Percentiles rank a stretch among this genome's conserved stretches.
Conservation (phyloP, 1,284 basidiomycete genomes). For the Fomitopsis palustris region DNA sequence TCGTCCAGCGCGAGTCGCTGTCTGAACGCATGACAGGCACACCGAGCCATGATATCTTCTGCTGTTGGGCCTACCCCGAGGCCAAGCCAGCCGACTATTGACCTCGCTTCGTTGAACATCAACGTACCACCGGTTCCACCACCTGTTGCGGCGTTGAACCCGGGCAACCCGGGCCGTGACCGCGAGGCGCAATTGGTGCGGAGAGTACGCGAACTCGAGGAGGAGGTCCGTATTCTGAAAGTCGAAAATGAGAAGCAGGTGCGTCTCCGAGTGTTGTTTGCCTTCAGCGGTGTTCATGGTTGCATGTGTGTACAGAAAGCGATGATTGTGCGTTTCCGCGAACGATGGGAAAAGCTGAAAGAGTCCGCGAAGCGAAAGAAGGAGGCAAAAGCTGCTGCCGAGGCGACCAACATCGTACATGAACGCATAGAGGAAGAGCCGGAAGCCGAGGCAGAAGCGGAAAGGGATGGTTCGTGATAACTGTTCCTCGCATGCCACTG, state of each 20-base stretch:
- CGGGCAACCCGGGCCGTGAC: conserved; percentile 42
- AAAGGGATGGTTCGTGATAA: conserved; percentile 20
- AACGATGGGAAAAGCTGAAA: conserved; percentile 86
- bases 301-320: conserved; percentile 52
- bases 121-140: conserved; percentile 46
- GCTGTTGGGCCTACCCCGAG: conserved; percentile 37
- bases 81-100: conserved; percentile 38
- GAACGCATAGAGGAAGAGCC: conserved; percentile 77
- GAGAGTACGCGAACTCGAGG: conserved; percentile 74
- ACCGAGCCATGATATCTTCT: conserved; percentile 71
- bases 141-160: conserved; percentile 47
- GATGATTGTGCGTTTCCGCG: conserved; percentile 81
- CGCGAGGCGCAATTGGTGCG: conserved; percentile 67
- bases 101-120: conserved; percentile 52
- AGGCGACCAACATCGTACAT: conserved; percentile 42
- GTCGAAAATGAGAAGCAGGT: conserved; percentile 85
- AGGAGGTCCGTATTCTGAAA: conserved; percentile 61
- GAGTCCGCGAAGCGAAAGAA: conserved; percentile 83
- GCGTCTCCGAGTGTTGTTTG: conserved; percentile 25
- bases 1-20: neutral
- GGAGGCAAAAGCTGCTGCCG: conserved; percentile 68
- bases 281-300: neutral
- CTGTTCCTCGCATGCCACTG: neutral
- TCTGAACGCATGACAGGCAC: conserved; percentile 46
- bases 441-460: conserved; percentile 70